Evolutionary conservation across 345 rosid genomes (phyloP), one percentile per base, ranked within the genome.

Genomic region (Trapa incisa): DNA sequence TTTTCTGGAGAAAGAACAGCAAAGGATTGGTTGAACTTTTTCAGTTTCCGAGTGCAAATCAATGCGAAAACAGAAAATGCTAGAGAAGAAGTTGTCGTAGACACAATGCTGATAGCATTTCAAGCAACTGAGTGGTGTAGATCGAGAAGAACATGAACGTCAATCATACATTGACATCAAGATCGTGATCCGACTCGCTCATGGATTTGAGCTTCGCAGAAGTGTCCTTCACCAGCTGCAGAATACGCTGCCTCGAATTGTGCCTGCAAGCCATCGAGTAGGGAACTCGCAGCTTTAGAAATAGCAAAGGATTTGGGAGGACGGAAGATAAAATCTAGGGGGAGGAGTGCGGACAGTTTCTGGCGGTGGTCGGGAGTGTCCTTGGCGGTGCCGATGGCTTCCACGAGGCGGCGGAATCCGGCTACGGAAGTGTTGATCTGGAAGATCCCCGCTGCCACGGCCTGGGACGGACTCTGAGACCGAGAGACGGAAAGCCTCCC

Each of bases 391-490:
- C 91, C 88, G 67, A 84, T 67, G 65, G 73, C 75, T 41, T 86
- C 88, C 45, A 84, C 87, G 65, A 84, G 87, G 8, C 91, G 85
- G 45, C 85, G 88, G 64, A 86, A 82, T 38, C 71, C 87, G 48
- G 87, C 71, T 47, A 86, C 85, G 72, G 82, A 80, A 10, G 88
- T 86, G 80, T 84, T 84, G 83, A 82, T 84, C 79, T 86, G 88
- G 83, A 86, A 86, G 68, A 86, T 86, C 33, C 83, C 83, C 33
- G 87, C 87, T 39, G 88, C 85, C 35, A 86, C 84, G 3, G 79
- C 77, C 69, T 75, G 79, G 8, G 84, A 71, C 60, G 75, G 68
- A 61, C 74, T 53, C 14, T 77, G 65, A 6, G 77, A 53, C 0
- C 79, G 70, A 16, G 82, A 73, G 0, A 81, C 53, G 29, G 79